These are phyloP conservation scores for Solanum paucissectum DNA, from an alignment of 257 asterid genomes.

Conservation along the genomic window DNA sequence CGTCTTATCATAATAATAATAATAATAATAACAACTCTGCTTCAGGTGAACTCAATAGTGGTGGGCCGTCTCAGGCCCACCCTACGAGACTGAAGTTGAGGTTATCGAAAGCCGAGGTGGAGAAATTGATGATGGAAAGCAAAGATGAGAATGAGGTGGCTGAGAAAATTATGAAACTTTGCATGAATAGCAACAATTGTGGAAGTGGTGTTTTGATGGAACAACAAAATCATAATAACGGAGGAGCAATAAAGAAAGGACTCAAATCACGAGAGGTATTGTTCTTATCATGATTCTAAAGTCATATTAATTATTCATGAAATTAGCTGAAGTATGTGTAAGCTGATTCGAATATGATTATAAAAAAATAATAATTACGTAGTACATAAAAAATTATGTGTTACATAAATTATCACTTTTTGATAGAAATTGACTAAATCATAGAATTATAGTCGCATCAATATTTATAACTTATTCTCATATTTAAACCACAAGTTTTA, in stretches of 20 bases:
- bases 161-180: conserved; percentile 49
- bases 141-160: conserved; percentile 51
- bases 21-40: background rate
- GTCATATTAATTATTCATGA: background rate
- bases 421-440: background rate
- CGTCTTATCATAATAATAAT: background rate
- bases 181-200: conserved; percentile 17
- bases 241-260: conserved; percentile 14
- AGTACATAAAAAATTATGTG: background rate
- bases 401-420: background rate
- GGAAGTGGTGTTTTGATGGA: background rate
- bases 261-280: conserved; percentile 57
- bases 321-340: rapidly evolving
- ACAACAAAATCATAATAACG: conserved; percentile 1
- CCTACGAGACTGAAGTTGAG: conserved; percentile 49
- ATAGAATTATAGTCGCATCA: background rate
- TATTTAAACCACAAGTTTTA: background rate
- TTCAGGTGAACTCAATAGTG: background rate
- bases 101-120: conserved; percentile 69
- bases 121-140: conserved; percentile 66
- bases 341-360: background rate
- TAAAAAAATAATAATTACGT: too few relatives aligned
- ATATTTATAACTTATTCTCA: background rate
- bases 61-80: conserved; percentile 3
- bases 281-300: background rate